Percentiles rank a stretch among this genome's conserved stretches.
Evolutionary conservation across 139 green algal genomes (phyloP).

Genomic region (Chlorella sp.): DNA sequence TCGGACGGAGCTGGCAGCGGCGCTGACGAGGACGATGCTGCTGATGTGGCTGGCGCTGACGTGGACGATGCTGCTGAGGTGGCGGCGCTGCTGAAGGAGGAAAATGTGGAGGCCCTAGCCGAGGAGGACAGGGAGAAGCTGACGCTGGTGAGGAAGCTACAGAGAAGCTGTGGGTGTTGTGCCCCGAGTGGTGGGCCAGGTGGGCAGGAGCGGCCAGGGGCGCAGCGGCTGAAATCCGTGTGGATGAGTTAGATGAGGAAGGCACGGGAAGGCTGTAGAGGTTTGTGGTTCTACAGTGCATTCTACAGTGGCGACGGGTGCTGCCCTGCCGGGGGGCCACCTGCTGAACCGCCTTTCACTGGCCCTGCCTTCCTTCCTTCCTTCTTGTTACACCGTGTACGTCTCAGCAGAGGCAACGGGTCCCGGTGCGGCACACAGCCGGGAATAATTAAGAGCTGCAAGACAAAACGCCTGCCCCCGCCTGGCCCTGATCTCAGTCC

Average conservation of each 20-base stretch:
- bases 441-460: too few relatives aligned
- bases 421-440: too few relatives aligned
- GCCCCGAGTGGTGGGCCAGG: not conserved
- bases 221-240: not conserved
- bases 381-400: too few relatives aligned
- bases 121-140: conserved; percentile 38
- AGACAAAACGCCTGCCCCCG: too few relatives aligned
- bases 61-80: conserved; percentile 52
- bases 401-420: too few relatives aligned
- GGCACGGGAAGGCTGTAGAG: not conserved
- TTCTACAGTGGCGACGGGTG: too few relatives aligned
- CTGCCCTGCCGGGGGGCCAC: not conserved
- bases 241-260: not conserved
- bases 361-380: not conserved
- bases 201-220: not conserved
- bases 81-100: conserved; percentile 54
- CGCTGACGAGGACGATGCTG: conserved; percentile 47
- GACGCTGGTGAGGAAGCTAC: not conserved
- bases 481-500: too few relatives aligned
- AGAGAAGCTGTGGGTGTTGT: not conserved
- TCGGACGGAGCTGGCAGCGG: conserved; percentile 32
- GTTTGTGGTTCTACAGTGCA: too few relatives aligned
- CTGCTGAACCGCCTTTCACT: not conserved
- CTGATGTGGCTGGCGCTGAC: not conserved
- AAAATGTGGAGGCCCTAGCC: conserved; percentile 44